Percentiles rank a stretch among this genome's conserved stretches.
These are phyloP conservation scores for Microsporum audouinii DNA, from an alignment of 2,329 filamentous ascomycete genomes.

Conservation along the genomic window DNA sequence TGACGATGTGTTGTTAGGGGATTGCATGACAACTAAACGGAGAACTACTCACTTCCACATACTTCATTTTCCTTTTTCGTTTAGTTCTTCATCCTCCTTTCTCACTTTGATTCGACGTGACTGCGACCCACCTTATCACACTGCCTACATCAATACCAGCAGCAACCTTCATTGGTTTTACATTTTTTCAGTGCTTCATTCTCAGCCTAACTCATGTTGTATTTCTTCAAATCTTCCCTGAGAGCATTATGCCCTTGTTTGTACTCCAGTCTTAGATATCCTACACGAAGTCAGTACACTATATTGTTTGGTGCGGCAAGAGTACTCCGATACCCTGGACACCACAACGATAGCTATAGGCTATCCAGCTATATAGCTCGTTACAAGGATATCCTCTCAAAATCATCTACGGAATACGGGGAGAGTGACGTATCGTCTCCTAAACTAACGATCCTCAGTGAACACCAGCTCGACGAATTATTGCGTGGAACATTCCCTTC, in stretches of 20 bases:
- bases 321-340: neutral
- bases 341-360: neutral
- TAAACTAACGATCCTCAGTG: neutral
- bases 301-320: neutral
- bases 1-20: too few relatives aligned
- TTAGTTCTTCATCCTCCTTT: too few relatives aligned
- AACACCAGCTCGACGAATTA: neutral
- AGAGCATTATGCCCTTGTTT: neutral
- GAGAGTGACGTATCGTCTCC: neutral
- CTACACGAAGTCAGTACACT: neutral
- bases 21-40: too few relatives aligned
- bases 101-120: too few relatives aligned
- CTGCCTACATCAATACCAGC: too few relatives aligned
- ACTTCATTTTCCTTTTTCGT: too few relatives aligned
- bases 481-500: neutral
- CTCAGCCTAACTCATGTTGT: neutral
- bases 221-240: neutral
- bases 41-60: too few relatives aligned
- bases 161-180: too few relatives aligned
- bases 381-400: neutral
- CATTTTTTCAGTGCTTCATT: too few relatives aligned
- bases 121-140: too few relatives aligned
- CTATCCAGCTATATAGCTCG: neutral
- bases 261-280: neutral
- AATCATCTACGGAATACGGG: neutral